Base-by-base conservation (phyloP, 1,284 basidiomycete genomes). In the Thelephora terrestris region DNA sequence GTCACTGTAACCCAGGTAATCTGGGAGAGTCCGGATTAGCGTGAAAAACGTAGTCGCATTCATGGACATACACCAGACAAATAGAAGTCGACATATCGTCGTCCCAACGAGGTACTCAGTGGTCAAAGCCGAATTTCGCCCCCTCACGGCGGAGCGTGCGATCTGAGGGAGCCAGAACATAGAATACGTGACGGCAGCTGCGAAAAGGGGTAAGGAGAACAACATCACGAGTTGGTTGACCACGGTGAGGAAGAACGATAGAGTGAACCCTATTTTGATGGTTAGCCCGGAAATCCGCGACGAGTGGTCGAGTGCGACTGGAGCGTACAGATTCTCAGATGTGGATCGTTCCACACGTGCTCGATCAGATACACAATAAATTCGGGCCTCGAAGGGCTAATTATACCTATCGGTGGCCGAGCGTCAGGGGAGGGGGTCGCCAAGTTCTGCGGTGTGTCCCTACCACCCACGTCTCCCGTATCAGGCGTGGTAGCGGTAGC, bases 151-250 rank as follows among this genome's bases (percentile, higher is more conserved):
- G 36, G 91, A 88, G 23, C 91, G 74, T 52, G 83, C 71, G 47
- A 94, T 91, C 66, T 94, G 91, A 5, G 87, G 84, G 2, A 85
- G 55, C 91, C 91, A 95, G 54, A 86, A 75, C 54, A 76, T 76
- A 2, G 80, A 83, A 64, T 92, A 90, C 50, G 88, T 74, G 18
- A 70, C 60, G 14, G 73, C 76, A n/a, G 92, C 72, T 56, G 89
- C 79, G 38, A 88, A 61, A 27, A 90, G 72, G 0, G 85, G 76
- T 12, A 90, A 66, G 0, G 77, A 75, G 1, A 88, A 82, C 3
- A 83, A 78, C 47, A 91, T 65, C 37, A 89, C 78, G 48, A 91
- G 71, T 35, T 86, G 78, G 56, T 87, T 76, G 43, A 89, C 73
- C 49, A 87, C 67, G 12, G 81, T 75, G 48, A 90, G 66, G 50